Base-by-base conservation (phyloP, 306 rosid species). In the Fragaria ananassa region DNA sequence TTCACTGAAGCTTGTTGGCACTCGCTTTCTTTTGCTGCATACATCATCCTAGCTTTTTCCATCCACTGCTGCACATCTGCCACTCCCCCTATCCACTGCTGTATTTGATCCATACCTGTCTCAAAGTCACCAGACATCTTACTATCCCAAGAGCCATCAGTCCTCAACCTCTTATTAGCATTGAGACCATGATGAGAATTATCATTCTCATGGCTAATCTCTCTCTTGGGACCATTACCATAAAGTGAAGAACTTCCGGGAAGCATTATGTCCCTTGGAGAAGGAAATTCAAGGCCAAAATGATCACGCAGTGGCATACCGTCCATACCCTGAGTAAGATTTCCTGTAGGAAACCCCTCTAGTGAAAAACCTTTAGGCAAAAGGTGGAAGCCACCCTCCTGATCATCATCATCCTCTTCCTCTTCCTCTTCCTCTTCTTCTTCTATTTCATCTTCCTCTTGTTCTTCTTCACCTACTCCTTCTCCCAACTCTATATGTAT, bases 181-280 rank as follows among this genome's bases (percentile, higher is more conserved):
- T 76, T 82, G 57, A 81, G 83, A 60, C 91, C 72, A 54, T 86
- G 84, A 54, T 86, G 84, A 45, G 85, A 77, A 81, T 77, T 70
- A 69, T 83, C 90, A 84, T 81, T 80, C 78, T 89, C 97, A 72
- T 85, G 81, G 71, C 46, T 81, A 51, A 83, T 65, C 66, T 77
- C 92, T 81, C 96, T 88, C 89, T 95, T 92, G 90, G 85, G 85
- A 79, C 87, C 87, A 86, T 85, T 90, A 66, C 87, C 89, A 79
- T 88, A 92, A 83, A 81, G 79, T 10, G 92, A 84, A 0, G 91
- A 70, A n/a, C 77, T 65, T 39, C 91, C 86, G 74, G 89, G 18
- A 68, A 79, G 77, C 87, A 90, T 84, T 63, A 85, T 82, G 70
- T 92, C 96, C 79, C 96, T 89, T 17, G 92, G 45, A 12, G 93